Evolutionary conservation across 306 rosid species (phyloP), one percentile per base, ranked within the genome.

Genomic region (Pyrus communis): DNA sequence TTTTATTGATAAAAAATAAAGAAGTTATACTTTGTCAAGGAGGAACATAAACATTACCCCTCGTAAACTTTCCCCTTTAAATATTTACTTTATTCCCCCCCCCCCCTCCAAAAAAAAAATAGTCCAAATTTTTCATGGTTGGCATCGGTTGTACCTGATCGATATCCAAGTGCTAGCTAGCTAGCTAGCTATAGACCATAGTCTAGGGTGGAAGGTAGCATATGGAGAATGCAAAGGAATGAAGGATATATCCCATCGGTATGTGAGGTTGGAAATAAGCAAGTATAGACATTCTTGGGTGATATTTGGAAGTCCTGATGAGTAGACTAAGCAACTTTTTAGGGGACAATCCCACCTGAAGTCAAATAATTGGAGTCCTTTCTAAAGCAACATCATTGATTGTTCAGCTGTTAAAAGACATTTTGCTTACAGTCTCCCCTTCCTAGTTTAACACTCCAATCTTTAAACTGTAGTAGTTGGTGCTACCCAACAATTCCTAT

Each of bases 321-420:
- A 86, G 33, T 71, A 42, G 85, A 80, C 89, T 11, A 68, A 78
- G 59, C 77, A 83, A 80, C 82, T 76, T 80, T 30, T 62, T 25
- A 22, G 87, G 88, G 78, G 82, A 83, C 85, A 86, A 18, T 14
- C 71, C 70, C 89, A 86, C 81, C 69, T 83, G 83, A 73, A 80
- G 71, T 66, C 69, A 70, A 35, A 59, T 25, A 49, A 45, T 57
- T 51, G 77, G 69, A 43, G 67, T 46, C 81, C 81, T 59, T 31
- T 21, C 55, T 71, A 3, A 7, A 62, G 23, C 45, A 31, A 4
- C 57, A 22, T 31, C 75, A 55, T 64, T 62, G 25, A 23, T 18
- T 42, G 43, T 60, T 43, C 31, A 42, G 69, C 77, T 42, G 17
- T 19, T 18, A 61, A 60, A 61, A 42, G 58, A 74, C 69, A 74